Percentiles rank a stretch among this genome's conserved stretches.
These are phyloP conservation scores for Epichloe uncinata DNA, from an alignment of 2,329 filamentous ascomycete species.

Conservation along the genomic window DNA sequence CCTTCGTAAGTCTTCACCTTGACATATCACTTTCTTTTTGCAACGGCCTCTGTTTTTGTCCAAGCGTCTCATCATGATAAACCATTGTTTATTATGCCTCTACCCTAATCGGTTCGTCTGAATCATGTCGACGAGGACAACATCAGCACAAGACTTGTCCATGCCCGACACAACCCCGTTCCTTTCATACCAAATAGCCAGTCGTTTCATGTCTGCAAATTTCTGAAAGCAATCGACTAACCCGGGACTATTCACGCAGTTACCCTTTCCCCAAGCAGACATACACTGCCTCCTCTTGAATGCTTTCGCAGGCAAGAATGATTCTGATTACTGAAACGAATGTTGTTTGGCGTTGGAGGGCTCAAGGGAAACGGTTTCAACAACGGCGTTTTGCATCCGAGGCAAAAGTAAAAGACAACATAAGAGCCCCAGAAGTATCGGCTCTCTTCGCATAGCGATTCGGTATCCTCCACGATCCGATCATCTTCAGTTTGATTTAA, in stretches of 20 bases:
- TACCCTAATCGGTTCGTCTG: background rate
- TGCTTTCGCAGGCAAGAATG: slow-evolving; percentile 9
- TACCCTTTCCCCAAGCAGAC: slow-evolving; percentile 74
- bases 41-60: background rate
- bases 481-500: slow-evolving; percentile 2
- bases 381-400: slow-evolving; percentile 34
- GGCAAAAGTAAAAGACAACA: slow-evolving; percentile 9
- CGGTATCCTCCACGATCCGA: slow-evolving; percentile 30
- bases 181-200: background rate
- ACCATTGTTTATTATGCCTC: background rate
- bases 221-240: slow-evolving; percentile 5
- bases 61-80: background rate
- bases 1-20: slow-evolving; percentile 61
- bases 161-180: background rate
- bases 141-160: background rate
- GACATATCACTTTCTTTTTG: background rate
- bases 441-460: slow-evolving; percentile 21
- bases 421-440: slow-evolving; percentile 12
- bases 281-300: slow-evolving; percentile 40
- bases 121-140: background rate
- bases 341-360: slow-evolving; percentile 29
- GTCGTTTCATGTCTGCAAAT: background rate
- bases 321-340: slow-evolving; percentile 9
- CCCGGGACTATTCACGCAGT: slow-evolving; percentile 26
- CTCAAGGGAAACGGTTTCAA: slow-evolving; percentile 36